These are phyloP conservation scores for Waltiozyma sp. DNA, from an alignment of 1,139 yeast genomes.

Conservation along the genomic window DNA sequence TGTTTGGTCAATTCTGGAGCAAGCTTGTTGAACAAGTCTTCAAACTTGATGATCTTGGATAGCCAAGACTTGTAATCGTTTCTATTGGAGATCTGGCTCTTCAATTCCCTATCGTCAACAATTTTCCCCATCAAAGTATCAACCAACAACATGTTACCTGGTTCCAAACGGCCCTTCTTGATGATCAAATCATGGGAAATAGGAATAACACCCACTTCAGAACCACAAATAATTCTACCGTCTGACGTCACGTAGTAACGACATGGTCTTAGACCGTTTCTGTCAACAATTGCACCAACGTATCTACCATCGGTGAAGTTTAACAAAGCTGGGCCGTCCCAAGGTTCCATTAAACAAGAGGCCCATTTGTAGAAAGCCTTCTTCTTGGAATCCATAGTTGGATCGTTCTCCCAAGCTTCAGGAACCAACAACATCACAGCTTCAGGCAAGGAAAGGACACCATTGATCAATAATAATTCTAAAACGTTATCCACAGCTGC, in stretches of 20 bases:
- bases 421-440: slow-evolving; percentile 97
- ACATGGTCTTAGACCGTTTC: slow-evolving; percentile 97
- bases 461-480: slow-evolving; percentile 84
- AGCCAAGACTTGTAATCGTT: slow-evolving; percentile 93
- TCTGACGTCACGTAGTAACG: slow-evolving; percentile 93
- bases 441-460: slow-evolving; percentile 86
- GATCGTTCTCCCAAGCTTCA: slow-evolving; percentile 94
- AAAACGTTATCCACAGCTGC: slow-evolving; percentile 96
- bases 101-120: slow-evolving; percentile 87
- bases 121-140: slow-evolving; percentile 89
- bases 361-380: slow-evolving; percentile 98
- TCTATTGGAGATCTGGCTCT: slow-evolving; percentile 68
- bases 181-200: slow-evolving; percentile 75
- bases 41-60: slow-evolving; percentile 72
- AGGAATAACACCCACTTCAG: slow-evolving; percentile 95
- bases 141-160: slow-evolving; percentile 92
- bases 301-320: slow-evolving; percentile 96
- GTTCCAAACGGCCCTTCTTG: slow-evolving; percentile 88
- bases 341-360: slow-evolving; percentile 97
- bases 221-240: slow-evolving; percentile 93
- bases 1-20: slow-evolving; percentile 31
- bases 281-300: slow-evolving; percentile 96
- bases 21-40: slow-evolving; percentile 57
- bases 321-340: slow-evolving; percentile 99
- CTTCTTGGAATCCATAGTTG: slow-evolving; percentile 77